A percentile compares a stretch with the other conserved stretches of the same genome.
phyloP scores from a whole-genome alignment of 1,139 yeast genomes.

The Starmera stellimalicola region DNA sequence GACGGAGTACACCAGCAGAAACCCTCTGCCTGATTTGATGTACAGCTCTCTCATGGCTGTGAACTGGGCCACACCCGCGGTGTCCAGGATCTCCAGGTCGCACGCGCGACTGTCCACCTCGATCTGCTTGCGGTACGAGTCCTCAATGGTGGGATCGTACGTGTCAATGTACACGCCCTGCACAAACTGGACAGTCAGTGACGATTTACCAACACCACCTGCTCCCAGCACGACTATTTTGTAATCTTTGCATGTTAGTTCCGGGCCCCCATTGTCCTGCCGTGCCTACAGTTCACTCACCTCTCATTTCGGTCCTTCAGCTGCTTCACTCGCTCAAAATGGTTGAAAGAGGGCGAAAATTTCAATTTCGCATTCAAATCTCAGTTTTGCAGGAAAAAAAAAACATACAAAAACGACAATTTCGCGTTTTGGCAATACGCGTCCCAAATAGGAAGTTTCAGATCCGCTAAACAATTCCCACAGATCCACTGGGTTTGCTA shows the following conservation, averaged over 20 bases:
- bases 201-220: constrained; percentile 97
- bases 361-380: background rate
- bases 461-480: too few relatives aligned
- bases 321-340: background rate
- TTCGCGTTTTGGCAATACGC: too few relatives aligned
- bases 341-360: background rate
- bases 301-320: constrained; percentile 7
- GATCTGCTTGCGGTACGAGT: constrained; percentile 85
- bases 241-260: constrained; percentile 29
- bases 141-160: constrained; percentile 97
- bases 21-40: constrained; percentile 81
- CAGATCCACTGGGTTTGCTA: too few relatives aligned
- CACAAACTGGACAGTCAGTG: constrained; percentile 81
- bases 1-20: constrained; percentile 79
- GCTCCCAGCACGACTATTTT: constrained; percentile 93
- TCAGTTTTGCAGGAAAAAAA: background rate
- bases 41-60: constrained; percentile 92
- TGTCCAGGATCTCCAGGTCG: constrained; percentile 85
- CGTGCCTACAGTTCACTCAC: constrained; percentile 4
- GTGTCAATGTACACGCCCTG: constrained; percentile 91
- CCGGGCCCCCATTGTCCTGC: background rate
- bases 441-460: too few relatives aligned
- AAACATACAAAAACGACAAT: too few relatives aligned
- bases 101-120: constrained; percentile 90
- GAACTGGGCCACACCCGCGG: constrained; percentile 98